Conservation (phyloP, 345 rosid species). For the Boechera retrofracta region DNA sequence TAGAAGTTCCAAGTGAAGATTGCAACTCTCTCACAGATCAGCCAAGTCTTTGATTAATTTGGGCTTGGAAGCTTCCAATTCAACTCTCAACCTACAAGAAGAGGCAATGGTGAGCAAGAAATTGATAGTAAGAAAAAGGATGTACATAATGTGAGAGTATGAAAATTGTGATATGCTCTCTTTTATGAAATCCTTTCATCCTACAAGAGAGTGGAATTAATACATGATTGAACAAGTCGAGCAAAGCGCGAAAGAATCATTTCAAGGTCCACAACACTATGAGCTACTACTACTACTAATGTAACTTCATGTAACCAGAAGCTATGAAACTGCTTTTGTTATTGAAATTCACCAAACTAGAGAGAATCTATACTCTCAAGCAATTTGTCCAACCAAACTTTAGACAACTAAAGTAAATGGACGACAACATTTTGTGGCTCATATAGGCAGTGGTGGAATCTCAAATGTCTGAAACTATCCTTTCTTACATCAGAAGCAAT, state of each 20-base stretch:
- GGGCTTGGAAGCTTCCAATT: slow-evolving; percentile 23
- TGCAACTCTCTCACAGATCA: slow-evolving; percentile 3
- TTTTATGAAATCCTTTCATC: background rate
- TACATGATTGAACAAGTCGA: slow-evolving; percentile 1
- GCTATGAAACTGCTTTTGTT: background rate
- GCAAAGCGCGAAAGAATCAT: background rate
- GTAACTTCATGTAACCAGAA: background rate
- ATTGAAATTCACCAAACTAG: background rate
- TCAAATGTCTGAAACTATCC: slow-evolving; percentile 12
- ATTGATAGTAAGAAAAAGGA: background rate
- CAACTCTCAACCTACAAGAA: slow-evolving; percentile 41
- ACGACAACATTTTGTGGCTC: slow-evolving; percentile 2
- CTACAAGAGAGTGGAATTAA: background rate
- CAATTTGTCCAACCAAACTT: background rate
- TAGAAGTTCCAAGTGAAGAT: slow-evolving; percentile 3
- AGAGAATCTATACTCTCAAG: slow-evolving; percentile 10
- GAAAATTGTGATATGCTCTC: background rate
- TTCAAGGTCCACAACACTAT: background rate
- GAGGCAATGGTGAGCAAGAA: background rate
- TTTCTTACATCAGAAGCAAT: background rate
- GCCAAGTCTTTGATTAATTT: background rate
- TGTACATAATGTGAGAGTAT: background rate
- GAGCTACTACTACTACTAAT: background rate
- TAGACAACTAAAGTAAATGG: slow-evolving; percentile 6
- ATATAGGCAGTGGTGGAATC: background rate